phyloP scores from a whole-genome alignment of 2,329 filamentous ascomycete genomes.

The Alternaria brassicicola region DNA sequence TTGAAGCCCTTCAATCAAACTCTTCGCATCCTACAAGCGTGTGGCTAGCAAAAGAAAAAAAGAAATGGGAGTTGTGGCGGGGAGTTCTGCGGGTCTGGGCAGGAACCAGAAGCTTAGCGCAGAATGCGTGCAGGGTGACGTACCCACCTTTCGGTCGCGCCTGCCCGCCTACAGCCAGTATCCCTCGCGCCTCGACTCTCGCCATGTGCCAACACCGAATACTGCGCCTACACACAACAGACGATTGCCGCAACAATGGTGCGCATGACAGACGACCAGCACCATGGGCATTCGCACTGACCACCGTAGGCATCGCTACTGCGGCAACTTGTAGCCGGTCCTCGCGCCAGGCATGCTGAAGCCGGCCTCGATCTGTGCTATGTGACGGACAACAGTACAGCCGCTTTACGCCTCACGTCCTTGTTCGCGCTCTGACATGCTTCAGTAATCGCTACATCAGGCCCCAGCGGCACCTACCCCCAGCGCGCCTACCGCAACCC shows the following conservation, averaged over 20 bases:
- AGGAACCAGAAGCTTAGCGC: constrained; percentile 9
- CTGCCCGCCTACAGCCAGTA: constrained; percentile 2
- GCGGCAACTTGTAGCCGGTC: constrained; percentile 89
- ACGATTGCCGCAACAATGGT: constrained; percentile 9
- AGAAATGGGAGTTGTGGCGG: not conserved
- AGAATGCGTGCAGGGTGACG: constrained; percentile 7
- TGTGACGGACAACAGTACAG: constrained; percentile 75
- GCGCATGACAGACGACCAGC: not conserved
- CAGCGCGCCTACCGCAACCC: constrained; percentile 94
- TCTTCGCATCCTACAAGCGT: not conserved
- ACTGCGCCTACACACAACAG: not conserved
- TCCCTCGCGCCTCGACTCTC: constrained; percentile 3
- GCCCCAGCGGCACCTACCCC: constrained; percentile 86
- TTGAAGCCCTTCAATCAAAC: not conserved
- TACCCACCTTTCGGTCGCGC: constrained; percentile 15
- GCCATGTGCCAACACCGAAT: constrained; percentile 8
- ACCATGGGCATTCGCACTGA: not conserved
- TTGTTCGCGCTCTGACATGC: constrained; percentile 47
- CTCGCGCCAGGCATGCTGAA: constrained; percentile 81
- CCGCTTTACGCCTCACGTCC: constrained; percentile 41
- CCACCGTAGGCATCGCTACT: constrained; percentile 61
- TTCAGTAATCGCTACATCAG: constrained; percentile 73
- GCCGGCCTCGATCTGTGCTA: constrained; percentile 94
- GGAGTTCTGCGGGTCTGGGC: not conserved
- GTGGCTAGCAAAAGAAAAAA: not conserved